Conservation (phyloP, 495 filamentous ascomycete genomes). For the Podospora comata region DNA sequence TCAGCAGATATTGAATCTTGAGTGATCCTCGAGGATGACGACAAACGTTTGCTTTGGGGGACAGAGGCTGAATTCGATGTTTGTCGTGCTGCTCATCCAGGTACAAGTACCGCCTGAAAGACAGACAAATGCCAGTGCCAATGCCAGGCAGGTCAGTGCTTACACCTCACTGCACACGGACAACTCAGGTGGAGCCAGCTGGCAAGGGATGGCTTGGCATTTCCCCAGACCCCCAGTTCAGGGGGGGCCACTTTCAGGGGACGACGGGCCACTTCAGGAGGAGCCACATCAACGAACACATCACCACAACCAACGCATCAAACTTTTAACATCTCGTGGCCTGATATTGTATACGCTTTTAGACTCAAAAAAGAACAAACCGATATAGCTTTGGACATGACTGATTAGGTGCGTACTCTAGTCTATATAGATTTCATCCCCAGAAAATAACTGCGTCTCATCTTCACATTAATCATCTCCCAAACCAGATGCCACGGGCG, state of each 20-base stretch:
- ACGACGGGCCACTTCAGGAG: neutral
- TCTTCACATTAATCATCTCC: neutral
- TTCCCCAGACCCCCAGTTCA: conserved; percentile 1
- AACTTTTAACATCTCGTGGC: neutral
- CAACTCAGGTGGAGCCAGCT: conserved; percentile 22
- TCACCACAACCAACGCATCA: neutral
- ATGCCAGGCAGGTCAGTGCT: conserved; percentile 11
- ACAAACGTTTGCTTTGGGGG: conserved; percentile 5
- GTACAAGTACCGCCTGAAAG: conserved; percentile 6
- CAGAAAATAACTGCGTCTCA: neutral
- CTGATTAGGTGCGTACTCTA: neutral
- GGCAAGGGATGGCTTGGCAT: conserved; percentile 14
- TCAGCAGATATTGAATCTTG: neutral
- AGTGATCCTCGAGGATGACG: neutral
- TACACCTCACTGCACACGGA: neutral
- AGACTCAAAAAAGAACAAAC: neutral
- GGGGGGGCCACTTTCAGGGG: neutral
- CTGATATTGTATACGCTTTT: neutral
- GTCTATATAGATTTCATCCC: neutral
- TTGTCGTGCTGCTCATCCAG: conserved; percentile 13
- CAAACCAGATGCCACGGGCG: neutral
- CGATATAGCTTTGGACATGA: neutral
- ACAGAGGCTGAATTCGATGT: conserved; percentile 15
- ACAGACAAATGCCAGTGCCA: neutral
- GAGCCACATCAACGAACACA: neutral